Base-by-base conservation (phyloP, 345 rosid genomes). In the Aquilaria sinensis region DNA sequence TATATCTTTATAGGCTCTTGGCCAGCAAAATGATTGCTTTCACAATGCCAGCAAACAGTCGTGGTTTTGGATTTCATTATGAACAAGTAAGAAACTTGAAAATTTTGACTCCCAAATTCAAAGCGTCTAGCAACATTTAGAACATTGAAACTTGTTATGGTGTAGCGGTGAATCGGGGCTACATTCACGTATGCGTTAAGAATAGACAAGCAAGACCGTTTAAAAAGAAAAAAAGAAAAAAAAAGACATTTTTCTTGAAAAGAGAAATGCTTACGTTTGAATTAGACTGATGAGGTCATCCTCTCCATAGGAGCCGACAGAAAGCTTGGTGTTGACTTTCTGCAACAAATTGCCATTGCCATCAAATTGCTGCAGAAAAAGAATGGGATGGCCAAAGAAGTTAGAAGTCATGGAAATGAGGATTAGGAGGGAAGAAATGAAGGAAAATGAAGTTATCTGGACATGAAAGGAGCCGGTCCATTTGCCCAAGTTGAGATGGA, bases 391-490 rank as follows among this genome's bases (percentile, higher is more conserved):
- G 23, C 23, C 23, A 23, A 23, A 23, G 23, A 23, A 9, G 6
- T 30, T 7, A 14, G 43, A 10, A 58, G 12, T 33, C 1, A 8
- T 23, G 23, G 41, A 7, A 60, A 15, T 14, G 11, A 10, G 34
- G 30, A 41, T 29, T n/a, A 9, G 16, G 45, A 47, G 10, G 51
- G 1, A 9, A 37, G 2, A 37, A 37, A 37, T 2, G 43, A 37
- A 9, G 43, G 8, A 9, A 1, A 5, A 5, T 37, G 43, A 37
- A 37, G 43, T 5, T 37, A 9, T 10, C 66, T 68, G 51, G 41
- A 93, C 98, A 31, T 89, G 84, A 63, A 93, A 83, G 67, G 88
- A 80, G 43, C 98, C 98, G 53, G 59, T 75, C 98, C 98, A 93
- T 71, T 78, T 87, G 61, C 98, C 98, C 16, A 65, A 2, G 61